Conservation (phyloP, 176 grass and related monocot genomes). For the Bothriochloa decipiens region DNA sequence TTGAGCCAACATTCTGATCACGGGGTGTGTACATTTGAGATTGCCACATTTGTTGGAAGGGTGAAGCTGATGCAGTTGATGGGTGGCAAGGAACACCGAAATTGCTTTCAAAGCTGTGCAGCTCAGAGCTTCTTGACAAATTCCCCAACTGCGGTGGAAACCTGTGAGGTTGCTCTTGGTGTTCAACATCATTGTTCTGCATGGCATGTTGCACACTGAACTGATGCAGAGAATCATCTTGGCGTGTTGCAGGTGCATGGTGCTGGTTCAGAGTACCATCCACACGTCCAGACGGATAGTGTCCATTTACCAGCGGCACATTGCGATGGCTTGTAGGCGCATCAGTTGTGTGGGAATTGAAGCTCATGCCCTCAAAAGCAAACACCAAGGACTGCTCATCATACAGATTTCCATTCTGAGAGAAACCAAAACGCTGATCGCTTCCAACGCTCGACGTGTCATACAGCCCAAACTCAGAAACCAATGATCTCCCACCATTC, state of each 20-base stretch:
- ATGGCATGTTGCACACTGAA: slow-evolving; percentile 30
- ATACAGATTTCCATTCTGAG: slow-evolving; percentile 22
- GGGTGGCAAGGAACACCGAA: slow-evolving; percentile 31
- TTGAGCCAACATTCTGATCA: slow-evolving; percentile 48
- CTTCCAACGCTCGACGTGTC: not conserved
- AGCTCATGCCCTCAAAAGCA: slow-evolving; percentile 53
- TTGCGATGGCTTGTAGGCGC: not conserved
- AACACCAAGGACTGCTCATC: slow-evolving; percentile 54
- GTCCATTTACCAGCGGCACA: slow-evolving; percentile 33
- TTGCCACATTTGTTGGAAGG: slow-evolving; percentile 31
- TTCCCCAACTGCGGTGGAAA: slow-evolving; percentile 29
- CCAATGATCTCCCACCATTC: slow-evolving; percentile 20
- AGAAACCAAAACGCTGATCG: slow-evolving; percentile 27
- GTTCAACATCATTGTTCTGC: slow-evolving; percentile 31
- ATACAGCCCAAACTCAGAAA: slow-evolving; percentile 13
- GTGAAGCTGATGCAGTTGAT: slow-evolving; percentile 36
- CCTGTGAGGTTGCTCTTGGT: slow-evolving; percentile 16
- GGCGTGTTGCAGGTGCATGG: slow-evolving; percentile 10
- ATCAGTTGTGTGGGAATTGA: slow-evolving; percentile 37
- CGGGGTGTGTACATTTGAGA: slow-evolving; percentile 32
- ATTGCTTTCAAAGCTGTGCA: slow-evolving; percentile 4
- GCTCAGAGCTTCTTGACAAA: slow-evolving; percentile 34
- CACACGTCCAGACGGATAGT: slow-evolving; percentile 17
- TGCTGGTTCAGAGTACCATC: slow-evolving; percentile 8
- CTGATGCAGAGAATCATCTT: slow-evolving; percentile 29